Base-by-base conservation (phyloP, 1,284 basidiomycete species). In the Heliocybe sulcata region DNA sequence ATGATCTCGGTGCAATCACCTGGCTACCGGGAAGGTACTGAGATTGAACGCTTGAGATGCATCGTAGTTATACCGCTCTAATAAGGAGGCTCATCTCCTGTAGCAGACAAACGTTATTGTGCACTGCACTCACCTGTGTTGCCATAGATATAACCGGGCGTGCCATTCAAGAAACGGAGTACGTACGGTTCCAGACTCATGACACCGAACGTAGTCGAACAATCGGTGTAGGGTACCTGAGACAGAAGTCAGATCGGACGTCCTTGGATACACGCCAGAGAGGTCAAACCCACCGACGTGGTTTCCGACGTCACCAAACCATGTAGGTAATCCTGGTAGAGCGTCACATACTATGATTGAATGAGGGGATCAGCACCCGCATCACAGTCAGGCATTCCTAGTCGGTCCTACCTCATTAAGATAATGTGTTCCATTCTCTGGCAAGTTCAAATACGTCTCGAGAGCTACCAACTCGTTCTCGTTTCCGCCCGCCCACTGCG, bases 401-500 rank as follows among this genome's bases (percentile, higher is more conserved):
- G n/a, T n/a, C n/a, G n/a, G n/a, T n/a, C n/a, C n/a, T n/a, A 79
- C 79, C 70, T 80, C 74, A 58, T 81, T 67, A 47, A 81, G 61
- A 56, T 77, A 80, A 60, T 76, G 74, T 3, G 71, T 67, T 19
- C 70, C 69, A 54, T 79, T 78, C 27, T n/a, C n/a, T n/a, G 47
- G 10, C 22, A 49, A 49, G 2, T 66, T 69, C 4, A 58, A 54
- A 59, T 77, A 77, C 12, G 71, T 71, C 8, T 20, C 48, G 45
- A 74, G 70, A 23, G 75, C 76, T 33, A 82, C 81, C 0, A 76
- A 77, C 63, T 82, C 81, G 55, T 81, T 78, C 65, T 83, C 81
- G 61, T 83, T 83, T 25, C 81, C 81, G 14, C 80, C 81, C 9
- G 81, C 80, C 80, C 82, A 84, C 54, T 81, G 80, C 2, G 69